Conservation (phyloP, 352 stramenopile species). For the Globisporangium nodosum region DNA sequence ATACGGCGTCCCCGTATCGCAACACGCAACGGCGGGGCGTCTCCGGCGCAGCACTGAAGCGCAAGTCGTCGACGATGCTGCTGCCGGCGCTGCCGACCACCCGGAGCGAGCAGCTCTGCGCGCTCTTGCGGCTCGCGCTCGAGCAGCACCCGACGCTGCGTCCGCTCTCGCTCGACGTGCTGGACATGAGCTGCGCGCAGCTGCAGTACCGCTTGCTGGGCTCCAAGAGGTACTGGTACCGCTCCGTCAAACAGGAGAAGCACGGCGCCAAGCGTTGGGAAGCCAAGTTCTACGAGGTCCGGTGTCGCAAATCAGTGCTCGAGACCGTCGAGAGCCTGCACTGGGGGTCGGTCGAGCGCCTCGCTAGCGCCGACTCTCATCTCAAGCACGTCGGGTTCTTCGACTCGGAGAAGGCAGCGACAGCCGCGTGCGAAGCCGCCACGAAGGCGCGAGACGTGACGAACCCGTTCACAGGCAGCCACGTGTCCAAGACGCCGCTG, state of each 20-base stretch:
- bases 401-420: constrained; percentile 45
- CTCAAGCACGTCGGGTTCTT: constrained; percentile 49
- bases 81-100: neutral
- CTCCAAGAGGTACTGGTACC: constrained; percentile 61
- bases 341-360: constrained; percentile 30
- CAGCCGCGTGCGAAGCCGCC: constrained; percentile 30
- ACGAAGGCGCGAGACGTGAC: constrained; percentile 26
- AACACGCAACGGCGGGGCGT: constrained; percentile 1
- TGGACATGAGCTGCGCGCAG: constrained; percentile 44
- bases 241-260: constrained; percentile 62
- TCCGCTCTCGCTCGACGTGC: constrained; percentile 2
- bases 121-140: neutral
- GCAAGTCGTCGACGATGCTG: constrained; percentile 7
- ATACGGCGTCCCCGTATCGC: neutral
- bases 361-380: constrained; percentile 39
- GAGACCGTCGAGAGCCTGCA: constrained; percentile 10
- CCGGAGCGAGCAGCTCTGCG: constrained; percentile 9
- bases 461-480: constrained; percentile 35
- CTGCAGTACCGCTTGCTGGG: constrained; percentile 61
- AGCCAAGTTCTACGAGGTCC: constrained; percentile 45
- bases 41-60: constrained; percentile 4
- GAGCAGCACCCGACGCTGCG: neutral
- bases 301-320: constrained; percentile 37
- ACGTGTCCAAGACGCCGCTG: constrained; percentile 22
- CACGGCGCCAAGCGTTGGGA: constrained; percentile 50